These are phyloP conservation scores for Endogone sp. DNA, from an alignment of 192 early-diverging fungal genomes.

Conservation along the genomic window DNA sequence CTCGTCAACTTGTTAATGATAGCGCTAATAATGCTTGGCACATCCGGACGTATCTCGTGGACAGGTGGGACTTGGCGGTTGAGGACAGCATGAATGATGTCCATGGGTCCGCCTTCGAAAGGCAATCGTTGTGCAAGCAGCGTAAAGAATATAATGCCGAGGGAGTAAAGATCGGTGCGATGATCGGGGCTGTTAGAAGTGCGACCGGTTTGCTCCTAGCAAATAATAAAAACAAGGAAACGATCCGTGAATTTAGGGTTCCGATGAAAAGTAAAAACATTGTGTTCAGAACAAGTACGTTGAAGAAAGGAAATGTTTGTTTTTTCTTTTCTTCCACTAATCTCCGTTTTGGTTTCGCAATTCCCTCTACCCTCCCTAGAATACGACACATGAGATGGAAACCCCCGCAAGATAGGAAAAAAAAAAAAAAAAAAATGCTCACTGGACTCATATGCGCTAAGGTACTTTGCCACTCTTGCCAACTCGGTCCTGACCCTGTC, in stretches of 20 bases:
- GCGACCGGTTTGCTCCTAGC: slow-evolving; percentile 29
- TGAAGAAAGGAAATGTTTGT: too few species aligned
- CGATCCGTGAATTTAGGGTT: slow-evolving; percentile 15
- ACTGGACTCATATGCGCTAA: too few species aligned
- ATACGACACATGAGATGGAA: too few species aligned
- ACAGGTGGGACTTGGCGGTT: slow-evolving; percentile 18
- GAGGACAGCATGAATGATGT: slow-evolving; percentile 23
- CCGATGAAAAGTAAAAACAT: slow-evolving; percentile 21
- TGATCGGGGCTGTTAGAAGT: slow-evolving; percentile 29
- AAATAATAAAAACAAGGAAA: slow-evolving; percentile 16
- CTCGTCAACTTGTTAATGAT: slow-evolving; percentile 32
- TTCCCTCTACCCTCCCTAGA: too few species aligned
- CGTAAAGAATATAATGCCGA: slow-evolving; percentile 27
- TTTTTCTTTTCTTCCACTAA: too few species aligned
- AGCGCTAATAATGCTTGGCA: slow-evolving; percentile 13
- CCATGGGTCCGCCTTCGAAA: slow-evolving; percentile 26
- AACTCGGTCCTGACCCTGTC: too few species aligned
- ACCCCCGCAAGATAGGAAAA: too few species aligned
- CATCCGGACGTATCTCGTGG: slow-evolving; percentile 21
- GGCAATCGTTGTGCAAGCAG: slow-evolving; percentile 17
- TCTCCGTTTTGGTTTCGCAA: too few species aligned
- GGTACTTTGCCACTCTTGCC: too few species aligned
- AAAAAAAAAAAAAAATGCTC: too few species aligned
- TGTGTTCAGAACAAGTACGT: slow-evolving; percentile 10
- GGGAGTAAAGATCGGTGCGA: slow-evolving; percentile 26